A percentile compares a stretch with the other conserved stretches of the same genome.
Evolutionary conservation across 306 rosid genomes (phyloP).

Genomic region (Casuarina equisetifolia): DNA sequence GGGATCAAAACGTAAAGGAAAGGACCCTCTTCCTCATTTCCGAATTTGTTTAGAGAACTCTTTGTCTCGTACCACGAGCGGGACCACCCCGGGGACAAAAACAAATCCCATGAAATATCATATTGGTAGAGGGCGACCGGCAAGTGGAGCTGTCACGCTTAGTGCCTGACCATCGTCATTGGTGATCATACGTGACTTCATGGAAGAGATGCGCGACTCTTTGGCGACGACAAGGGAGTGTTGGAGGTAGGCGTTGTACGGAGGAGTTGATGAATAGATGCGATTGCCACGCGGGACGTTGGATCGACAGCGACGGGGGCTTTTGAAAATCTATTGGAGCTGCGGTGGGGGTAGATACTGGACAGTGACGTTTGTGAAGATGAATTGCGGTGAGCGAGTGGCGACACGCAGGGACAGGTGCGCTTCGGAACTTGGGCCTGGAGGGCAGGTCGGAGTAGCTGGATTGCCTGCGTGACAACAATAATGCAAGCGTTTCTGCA

Average conservation of each 20-base stretch:
- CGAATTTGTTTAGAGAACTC: background rate
- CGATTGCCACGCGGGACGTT: background rate
- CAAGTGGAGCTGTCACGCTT: background rate
- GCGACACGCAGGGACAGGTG: background rate
- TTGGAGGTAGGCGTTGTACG: background rate
- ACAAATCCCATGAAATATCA: background rate
- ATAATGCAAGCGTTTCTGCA: conserved; percentile 17
- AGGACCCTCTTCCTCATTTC: background rate
- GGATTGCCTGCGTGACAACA: background rate
- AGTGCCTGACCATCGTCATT: background rate
- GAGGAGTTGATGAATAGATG: background rate
- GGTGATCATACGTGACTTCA: background rate
- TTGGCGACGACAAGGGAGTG: background rate
- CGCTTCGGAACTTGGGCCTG: background rate
- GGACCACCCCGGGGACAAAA: background rate
- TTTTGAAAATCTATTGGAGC: no score
- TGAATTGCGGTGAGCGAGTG: background rate
- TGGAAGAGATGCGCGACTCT: background rate
- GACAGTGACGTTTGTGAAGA: background rate
- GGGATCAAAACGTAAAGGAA: background rate
- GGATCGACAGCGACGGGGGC: background rate
- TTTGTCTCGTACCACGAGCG: background rate
- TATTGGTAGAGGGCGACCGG: conserved; percentile 17
- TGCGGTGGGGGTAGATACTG: background rate
- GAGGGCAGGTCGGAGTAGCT: no score